Percentiles rank a stretch among this genome's conserved stretches.
phyloP scores from a whole-genome alignment of 2,329 filamentous ascomycete genomes.

The Phaeosphaeria sp. region DNA sequence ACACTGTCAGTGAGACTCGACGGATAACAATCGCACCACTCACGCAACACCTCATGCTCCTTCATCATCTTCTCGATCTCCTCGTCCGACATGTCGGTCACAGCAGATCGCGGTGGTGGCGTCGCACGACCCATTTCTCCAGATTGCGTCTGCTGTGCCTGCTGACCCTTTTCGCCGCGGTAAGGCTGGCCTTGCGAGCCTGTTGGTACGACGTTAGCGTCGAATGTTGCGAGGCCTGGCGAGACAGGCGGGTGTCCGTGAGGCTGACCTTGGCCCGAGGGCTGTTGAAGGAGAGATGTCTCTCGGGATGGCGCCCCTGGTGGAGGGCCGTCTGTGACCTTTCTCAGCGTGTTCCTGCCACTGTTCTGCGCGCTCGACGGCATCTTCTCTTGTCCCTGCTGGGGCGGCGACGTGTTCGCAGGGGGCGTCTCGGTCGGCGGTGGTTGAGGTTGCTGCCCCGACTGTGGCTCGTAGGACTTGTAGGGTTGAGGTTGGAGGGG shows the following conservation, averaged over 20 bases:
- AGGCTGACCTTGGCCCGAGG: conserved; percentile 46
- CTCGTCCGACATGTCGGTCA: conserved; percentile 56
- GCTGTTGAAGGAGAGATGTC: conserved; percentile 44
- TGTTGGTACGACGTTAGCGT: conserved; percentile 54
- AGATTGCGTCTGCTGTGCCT: conserved; percentile 31
- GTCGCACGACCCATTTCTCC: conserved; percentile 51
- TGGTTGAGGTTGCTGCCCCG: conserved; percentile 29
- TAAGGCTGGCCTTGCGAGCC: conserved; percentile 54
- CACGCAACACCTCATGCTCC: conserved; percentile 59
- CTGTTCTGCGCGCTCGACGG: conserved; percentile 29
- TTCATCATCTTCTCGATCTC: conserved; percentile 56
- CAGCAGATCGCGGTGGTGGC: conserved; percentile 52
- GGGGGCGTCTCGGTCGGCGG: conserved; percentile 33
- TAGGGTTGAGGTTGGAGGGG: conserved; percentile 42
- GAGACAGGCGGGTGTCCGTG: conserved; percentile 44
- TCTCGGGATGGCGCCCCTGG: conserved; percentile 43
- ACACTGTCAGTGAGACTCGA: conserved; percentile 6
- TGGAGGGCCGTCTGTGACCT: conserved; percentile 42
- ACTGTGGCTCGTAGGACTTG: conserved; percentile 43
- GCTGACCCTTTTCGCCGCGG: conserved; percentile 43
- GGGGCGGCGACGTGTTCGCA: conserved; percentile 37
- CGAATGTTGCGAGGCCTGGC: conserved; percentile 52
- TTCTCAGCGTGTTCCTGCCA: conserved; percentile 41
- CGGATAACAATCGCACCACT: conserved; percentile 20
- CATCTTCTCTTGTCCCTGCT: conserved; percentile 44